A percentile compares a stretch with the other conserved stretches of the same genome.
These are phyloP conservation scores for Nakazawaea ishiwadae DNA, from an alignment of 805 yeast species.

Conservation along the genomic window DNA sequence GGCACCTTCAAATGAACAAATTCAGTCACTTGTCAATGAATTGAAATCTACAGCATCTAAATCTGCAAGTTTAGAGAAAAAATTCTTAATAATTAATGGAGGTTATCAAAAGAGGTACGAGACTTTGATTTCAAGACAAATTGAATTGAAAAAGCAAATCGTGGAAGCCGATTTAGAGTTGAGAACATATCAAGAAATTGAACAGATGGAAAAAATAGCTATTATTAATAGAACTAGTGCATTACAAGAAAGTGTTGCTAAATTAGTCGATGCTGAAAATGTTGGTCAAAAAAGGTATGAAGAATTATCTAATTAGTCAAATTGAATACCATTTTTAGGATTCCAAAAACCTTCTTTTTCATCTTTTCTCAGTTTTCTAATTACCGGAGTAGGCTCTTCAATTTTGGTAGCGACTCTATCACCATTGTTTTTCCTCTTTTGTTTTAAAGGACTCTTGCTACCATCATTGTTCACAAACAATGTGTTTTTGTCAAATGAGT, in stretches of 20 bases:
- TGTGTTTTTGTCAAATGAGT: constrained; percentile 3
- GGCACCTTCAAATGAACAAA: constrained; percentile 17
- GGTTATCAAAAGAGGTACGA: constrained; percentile 29
- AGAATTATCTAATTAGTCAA: constrained; percentile 11
- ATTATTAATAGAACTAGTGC: constrained; percentile 9
- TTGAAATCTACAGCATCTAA: constrained; percentile 15
- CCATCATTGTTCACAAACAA: constrained; percentile 2
- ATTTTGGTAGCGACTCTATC: not conserved
- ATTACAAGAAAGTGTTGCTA: constrained; percentile 14
- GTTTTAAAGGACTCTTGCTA: constrained; percentile 9
- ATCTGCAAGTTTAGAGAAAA: constrained; percentile 26
- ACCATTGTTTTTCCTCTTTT: not conserved
- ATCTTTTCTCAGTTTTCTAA: not conserved
- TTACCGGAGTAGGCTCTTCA: not conserved
- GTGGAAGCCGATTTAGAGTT: constrained; percentile 10
- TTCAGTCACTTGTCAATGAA: constrained; percentile 10
- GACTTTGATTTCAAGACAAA: constrained; percentile 15
- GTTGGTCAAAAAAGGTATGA: constrained; percentile 13
- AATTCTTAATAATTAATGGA: constrained; percentile 22
- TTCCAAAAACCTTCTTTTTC: constrained; percentile 9
- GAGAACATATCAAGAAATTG: constrained; percentile 14
- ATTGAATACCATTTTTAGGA: constrained; percentile 11
- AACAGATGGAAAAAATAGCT: constrained; percentile 12
- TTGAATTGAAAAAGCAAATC: constrained; percentile 15
- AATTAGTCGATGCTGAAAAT: constrained; percentile 13